phyloP scores from a whole-genome alignment of 2,329 filamentous ascomycete genomes.

The Diaporthe batatas region DNA sequence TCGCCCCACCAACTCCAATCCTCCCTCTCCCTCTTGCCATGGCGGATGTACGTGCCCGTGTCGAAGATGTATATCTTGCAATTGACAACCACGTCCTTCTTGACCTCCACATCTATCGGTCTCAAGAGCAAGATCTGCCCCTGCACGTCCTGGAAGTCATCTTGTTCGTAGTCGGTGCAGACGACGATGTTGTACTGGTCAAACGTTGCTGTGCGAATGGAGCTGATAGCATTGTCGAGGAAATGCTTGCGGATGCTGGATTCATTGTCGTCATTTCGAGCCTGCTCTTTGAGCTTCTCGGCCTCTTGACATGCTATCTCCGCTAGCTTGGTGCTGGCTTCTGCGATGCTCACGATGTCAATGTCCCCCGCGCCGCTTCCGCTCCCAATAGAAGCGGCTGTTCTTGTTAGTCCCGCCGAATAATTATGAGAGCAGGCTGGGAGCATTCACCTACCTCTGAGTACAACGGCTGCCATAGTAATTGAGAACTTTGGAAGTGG shows the following conservation, averaged over 20 bases:
- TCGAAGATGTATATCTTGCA: background rate
- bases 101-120: background rate
- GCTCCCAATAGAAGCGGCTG: background rate
- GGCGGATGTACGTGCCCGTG: background rate
- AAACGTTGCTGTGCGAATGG: background rate
- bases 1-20: background rate
- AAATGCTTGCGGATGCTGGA: background rate
- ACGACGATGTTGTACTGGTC: background rate
- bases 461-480: background rate
- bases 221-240: background rate
- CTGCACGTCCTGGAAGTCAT: background rate
- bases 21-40: background rate
- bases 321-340: background rate
- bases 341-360: background rate
- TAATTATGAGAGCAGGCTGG: background rate
- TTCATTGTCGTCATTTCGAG: background rate
- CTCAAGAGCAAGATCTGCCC: background rate
- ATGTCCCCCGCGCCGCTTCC: background rate
- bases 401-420: background rate
- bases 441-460: background rate
- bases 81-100: background rate
- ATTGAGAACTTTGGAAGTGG: too few species aligned
- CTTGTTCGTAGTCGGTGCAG: background rate
- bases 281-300: background rate
- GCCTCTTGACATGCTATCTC: background rate